These are phyloP conservation scores for Blastomyces parvus DNA, from an alignment of 2,329 filamentous ascomycete genomes.

Conservation along the genomic window DNA sequence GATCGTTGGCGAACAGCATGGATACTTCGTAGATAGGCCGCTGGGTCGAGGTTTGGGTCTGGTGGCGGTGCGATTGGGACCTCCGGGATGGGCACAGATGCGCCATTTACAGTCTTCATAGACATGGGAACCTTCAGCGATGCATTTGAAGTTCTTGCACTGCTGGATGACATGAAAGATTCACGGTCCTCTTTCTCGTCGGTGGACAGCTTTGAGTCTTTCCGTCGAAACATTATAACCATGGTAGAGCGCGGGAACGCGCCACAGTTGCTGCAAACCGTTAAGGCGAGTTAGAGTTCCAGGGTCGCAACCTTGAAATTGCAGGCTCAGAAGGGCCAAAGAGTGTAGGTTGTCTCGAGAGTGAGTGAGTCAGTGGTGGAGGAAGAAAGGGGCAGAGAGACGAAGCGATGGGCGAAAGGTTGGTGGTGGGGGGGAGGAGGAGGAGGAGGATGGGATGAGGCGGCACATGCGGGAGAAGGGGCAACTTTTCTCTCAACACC, in stretches of 20 bases:
- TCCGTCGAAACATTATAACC: conserved; percentile 40
- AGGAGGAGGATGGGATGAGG: conserved; percentile 10
- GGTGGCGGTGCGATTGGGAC: conserved; percentile 74
- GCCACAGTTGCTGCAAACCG: conserved; percentile 6
- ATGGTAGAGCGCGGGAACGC: conserved; percentile 31
- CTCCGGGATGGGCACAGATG: conserved; percentile 53
- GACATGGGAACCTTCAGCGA: conserved; percentile 43
- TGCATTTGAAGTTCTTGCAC: conserved; percentile 36
- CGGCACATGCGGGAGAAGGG: conserved; percentile 5
- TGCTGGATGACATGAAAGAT: conserved; percentile 33
- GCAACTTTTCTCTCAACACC: not conserved
- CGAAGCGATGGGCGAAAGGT: not conserved
- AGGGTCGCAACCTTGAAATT: not conserved
- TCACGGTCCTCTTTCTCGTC: conserved; percentile 34
- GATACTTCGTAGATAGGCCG: conserved; percentile 82
- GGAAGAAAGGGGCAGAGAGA: conserved; percentile 11
- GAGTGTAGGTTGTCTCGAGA: not conserved
- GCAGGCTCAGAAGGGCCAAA: too few relatives aligned
- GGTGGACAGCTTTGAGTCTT: conserved; percentile 34
- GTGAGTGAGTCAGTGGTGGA: conserved; percentile 8
- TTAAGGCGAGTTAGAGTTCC: not conserved
- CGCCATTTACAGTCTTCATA: conserved; percentile 37
- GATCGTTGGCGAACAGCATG: conserved; percentile 76
- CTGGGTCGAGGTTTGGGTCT: conserved; percentile 78
- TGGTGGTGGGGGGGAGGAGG: conserved; percentile 3